Evolutionary conservation across 371 early-diverging fungal species (phyloP).

Genomic region (Mortierella sp.): DNA sequence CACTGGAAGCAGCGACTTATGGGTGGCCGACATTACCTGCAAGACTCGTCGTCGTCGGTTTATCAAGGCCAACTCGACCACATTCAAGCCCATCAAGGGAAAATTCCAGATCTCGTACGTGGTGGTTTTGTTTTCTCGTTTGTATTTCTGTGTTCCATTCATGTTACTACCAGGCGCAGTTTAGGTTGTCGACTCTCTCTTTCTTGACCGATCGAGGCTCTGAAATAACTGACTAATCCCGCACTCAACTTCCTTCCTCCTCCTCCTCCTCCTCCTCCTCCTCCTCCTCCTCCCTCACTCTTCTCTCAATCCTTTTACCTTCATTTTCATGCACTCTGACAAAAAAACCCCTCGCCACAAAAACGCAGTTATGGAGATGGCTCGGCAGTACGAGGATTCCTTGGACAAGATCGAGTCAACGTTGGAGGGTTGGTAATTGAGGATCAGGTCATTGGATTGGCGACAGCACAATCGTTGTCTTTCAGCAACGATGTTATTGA

Average conservation of each 20-base stretch:
- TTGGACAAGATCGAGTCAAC: conserved; percentile 62
- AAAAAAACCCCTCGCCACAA: background rate
- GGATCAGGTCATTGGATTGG: conserved; percentile 60
- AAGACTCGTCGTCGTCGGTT: conserved; percentile 30
- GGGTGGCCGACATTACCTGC: conserved; percentile 62
- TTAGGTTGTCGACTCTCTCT: background rate
- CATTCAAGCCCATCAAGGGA: conserved; percentile 43
- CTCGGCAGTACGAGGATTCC: conserved; percentile 62
- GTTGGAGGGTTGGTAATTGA: conserved; percentile 62
- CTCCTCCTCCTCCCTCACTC: background rate
- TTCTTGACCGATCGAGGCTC: background rate
- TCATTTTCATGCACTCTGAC: background rate
- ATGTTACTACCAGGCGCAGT: background rate
- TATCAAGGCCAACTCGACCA: conserved; percentile 31
- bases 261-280: background rate
- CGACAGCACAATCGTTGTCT: conserved; percentile 45
- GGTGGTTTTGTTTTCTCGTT: background rate
- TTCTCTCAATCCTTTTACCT: background rate
- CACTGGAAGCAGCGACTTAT: conserved; percentile 84
- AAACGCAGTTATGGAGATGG: conserved; percentile 65
- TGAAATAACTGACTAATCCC: background rate
- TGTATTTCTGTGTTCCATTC: background rate
- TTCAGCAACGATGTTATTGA: conserved; percentile 61
- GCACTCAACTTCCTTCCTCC: background rate
- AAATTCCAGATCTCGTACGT: conserved; percentile 38